Conservation (phyloP, 495 filamentous ascomycete genomes). For the Xylaria longipes region DNA sequence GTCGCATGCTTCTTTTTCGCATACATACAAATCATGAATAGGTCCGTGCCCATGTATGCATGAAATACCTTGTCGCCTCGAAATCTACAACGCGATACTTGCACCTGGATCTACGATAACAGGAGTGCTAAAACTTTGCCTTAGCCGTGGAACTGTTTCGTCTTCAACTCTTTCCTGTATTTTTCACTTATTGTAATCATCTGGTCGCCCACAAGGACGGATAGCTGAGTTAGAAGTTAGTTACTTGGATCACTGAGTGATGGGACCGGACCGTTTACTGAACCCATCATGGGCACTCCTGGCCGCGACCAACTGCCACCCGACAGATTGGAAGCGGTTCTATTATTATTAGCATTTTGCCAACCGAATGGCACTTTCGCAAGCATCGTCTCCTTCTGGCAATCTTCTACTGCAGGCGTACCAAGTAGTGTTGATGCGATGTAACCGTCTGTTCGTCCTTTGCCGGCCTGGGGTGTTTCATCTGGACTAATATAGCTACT, state of each 20-base stretch:
- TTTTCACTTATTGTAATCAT: background rate
- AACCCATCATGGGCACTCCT: background rate
- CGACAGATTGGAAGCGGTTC: conserved; percentile 23
- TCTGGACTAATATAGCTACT: conserved; percentile 9
- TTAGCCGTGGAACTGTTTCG: background rate
- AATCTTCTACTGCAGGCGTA: conserved; percentile 6
- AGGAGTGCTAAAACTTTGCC: background rate
- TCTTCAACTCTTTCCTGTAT: background rate
- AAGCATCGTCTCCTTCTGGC: conserved; percentile 17
- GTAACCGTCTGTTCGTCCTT: conserved; percentile 6
- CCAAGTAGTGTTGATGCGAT: background rate
- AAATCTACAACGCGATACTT: background rate
- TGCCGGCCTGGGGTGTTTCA: conserved; percentile 18
- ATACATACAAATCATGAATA: background rate
- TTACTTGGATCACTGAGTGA: background rate
- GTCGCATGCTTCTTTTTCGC: conserved; percentile 5
- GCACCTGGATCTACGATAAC: background rate
- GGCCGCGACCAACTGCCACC: conserved; percentile 6
- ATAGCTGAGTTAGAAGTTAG: background rate
- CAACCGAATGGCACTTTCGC: conserved; percentile 18
- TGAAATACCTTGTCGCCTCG: background rate
- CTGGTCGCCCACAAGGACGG: background rate
- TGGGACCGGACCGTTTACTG: background rate
- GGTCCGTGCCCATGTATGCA: background rate
- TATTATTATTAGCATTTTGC: conserved; percentile 17